Evolutionary conservation across 2,329 filamentous ascomycete genomes (phyloP).

Genomic region (Orbilia javanica): DNA sequence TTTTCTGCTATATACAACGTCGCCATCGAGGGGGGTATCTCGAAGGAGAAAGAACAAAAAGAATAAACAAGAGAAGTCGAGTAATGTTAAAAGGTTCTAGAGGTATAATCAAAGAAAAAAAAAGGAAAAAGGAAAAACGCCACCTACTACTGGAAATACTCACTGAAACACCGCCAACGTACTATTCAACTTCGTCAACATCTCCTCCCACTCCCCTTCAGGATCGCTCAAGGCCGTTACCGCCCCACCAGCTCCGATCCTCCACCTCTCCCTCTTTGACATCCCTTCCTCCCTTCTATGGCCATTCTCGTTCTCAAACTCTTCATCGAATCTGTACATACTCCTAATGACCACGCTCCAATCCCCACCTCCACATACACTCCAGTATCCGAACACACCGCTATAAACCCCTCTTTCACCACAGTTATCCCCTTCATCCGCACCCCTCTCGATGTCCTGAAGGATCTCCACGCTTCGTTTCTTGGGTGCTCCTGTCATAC

Average conservation of each 20-base stretch:
- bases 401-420: slow-evolving; percentile 82
- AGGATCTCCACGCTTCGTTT: slow-evolving; percentile 90
- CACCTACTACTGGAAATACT: no score
- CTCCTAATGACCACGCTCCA: slow-evolving; percentile 93
- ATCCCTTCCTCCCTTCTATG: slow-evolving; percentile 61
- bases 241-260: slow-evolving; percentile 88
- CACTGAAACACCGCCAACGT: slow-evolving; percentile 51
- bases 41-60: not conserved
- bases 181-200: slow-evolving; percentile 77
- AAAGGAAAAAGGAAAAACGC: not conserved
- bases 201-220: slow-evolving; percentile 88
- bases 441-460: slow-evolving; percentile 73
- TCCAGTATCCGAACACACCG: slow-evolving; percentile 89
- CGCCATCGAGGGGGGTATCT: slow-evolving; percentile 14
- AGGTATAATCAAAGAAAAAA: not conserved
- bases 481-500: slow-evolving; percentile 97
- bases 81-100: not conserved
- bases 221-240: slow-evolving; percentile 86
- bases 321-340: slow-evolving; percentile 79
- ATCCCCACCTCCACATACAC: slow-evolving; percentile 84
- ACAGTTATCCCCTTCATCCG: slow-evolving; percentile 41
- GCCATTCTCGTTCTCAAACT: slow-evolving; percentile 65
- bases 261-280: slow-evolving; percentile 74
- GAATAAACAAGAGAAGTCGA: not conserved
- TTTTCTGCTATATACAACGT: slow-evolving; percentile 8